Evolutionary conservation across 306 rosid genomes (phyloP), one percentile per base, ranked within the genome.

Genomic region (Cucurbita maxima): DNA sequence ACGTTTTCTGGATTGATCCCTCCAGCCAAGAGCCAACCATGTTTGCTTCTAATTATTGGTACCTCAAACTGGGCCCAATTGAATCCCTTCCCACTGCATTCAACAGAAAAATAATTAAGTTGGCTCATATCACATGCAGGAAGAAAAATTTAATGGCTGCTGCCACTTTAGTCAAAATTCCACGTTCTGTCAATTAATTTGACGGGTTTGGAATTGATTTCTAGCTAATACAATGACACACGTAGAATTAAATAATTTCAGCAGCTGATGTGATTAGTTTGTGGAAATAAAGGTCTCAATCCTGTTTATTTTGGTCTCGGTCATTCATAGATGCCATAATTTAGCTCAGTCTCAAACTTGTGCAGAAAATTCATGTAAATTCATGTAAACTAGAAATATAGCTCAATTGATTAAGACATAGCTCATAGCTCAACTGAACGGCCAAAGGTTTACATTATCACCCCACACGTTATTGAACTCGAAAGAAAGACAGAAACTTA

Each of bases 21-120:
- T 84, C 98, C 98, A 10, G 98, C 98, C 79, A 90, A 81, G 61
- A 93, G 96, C 97, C 97, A 90, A n/a, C 98, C 99, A 14, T 87
- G 50, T 76, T 89, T 94, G 88, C 99, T 89, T 78, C 81, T 78
- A 74, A 84, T 83, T 64, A 62, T 72, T 45, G 97, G 96, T 69
- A 83, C 81, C 82, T 83, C 88, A 81, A 94, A 89, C 80, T 76
- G 80, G 18, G 77, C 81, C 97, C 98, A 89, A 56, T 90, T 73
- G 63, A 94, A 94, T 55, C 97, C 89, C 63, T 77, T 72, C 2
- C 98, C 98, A 71, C 97, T 93, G 84, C 71, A 88, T 45, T 44
- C 51, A 79, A 15, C 57, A 13, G 11, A 16, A 15, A 53, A 20
- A 38, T 16, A 62, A 37, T 61, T 43, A 69, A 77, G 75, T 43